A percentile compares a stretch with the other conserved stretches of the same genome.
These are phyloP conservation scores for Aspergillus novofumigatus DNA, from an alignment of 2,329 filamentous ascomycete species.

Conservation along the genomic window DNA sequence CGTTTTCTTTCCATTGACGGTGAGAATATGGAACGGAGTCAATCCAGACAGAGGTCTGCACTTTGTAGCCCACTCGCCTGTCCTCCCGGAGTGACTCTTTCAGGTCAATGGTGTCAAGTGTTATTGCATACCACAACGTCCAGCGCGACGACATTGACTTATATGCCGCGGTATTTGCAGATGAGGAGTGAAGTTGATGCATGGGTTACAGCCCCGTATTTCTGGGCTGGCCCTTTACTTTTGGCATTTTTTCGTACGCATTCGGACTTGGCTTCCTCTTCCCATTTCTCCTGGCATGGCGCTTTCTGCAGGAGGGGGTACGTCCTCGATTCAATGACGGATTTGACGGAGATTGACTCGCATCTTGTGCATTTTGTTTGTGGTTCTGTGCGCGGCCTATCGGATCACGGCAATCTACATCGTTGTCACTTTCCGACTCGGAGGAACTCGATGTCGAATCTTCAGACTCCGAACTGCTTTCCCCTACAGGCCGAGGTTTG, in stretches of 20 bases:
- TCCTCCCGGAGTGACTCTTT: neutral
- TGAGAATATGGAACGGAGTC: neutral
- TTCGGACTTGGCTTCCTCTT: slow-evolving; percentile 41
- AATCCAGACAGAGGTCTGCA: neutral
- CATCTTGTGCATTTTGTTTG: slow-evolving; percentile 5
- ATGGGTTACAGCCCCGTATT: neutral
- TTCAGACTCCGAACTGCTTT: slow-evolving; percentile 62
- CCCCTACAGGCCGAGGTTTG: slow-evolving; percentile 72
- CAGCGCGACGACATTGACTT: neutral
- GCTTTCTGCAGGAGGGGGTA: slow-evolving; percentile 15
- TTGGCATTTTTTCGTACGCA: slow-evolving; percentile 46
- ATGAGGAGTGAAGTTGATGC: neutral
- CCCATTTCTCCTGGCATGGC: slow-evolving; percentile 20
- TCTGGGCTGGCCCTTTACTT: slow-evolving; percentile 17
- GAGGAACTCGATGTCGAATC: slow-evolving; percentile 52
- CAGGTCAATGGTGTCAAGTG: too few relatives aligned
- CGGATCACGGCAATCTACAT: slow-evolving; percentile 23
- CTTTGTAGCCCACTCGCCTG: neutral
- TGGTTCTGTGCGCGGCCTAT: slow-evolving; percentile 18
- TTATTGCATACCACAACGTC: neutral
- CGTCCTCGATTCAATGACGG: slow-evolving; percentile 4
- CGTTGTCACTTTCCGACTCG: slow-evolving; percentile 45
- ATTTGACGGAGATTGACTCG: slow-evolving; percentile 1
- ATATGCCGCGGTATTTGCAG: neutral
- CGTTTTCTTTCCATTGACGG: neutral